Base-by-base conservation (phyloP, 192 early-diverging fungal genomes). In the Neocallimastix lanati region DNA sequence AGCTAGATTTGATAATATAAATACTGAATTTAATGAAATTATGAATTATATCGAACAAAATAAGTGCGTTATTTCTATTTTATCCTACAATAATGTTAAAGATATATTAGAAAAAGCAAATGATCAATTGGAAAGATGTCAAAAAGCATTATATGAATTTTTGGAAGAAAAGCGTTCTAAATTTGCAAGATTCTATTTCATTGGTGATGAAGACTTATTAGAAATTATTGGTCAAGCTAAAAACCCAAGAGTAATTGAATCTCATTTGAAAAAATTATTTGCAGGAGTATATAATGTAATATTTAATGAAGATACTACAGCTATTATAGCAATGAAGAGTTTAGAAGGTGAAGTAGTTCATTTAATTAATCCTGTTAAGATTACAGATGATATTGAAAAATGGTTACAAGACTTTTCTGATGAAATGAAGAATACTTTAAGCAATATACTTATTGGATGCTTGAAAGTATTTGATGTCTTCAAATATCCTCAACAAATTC, bases 131-230 rank as follows among this genome's bases (percentile, higher is more conserved):
- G 88, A 90, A 36, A 58, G 88, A 76, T 90, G 87, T 76, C 88
- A 90, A 80, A 90, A 90, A 78, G 88, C 88, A 16, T 80, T 90
- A 37, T 89, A 90, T 76, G 88, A 90, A 50, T 90, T 88, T 80
- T 78, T 90, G 33, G 88, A 90, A 78, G 78, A 85, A 29, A 90
- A 90, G 78, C 82, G 88, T 30, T 79, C 80, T 1, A 80, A 80
- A 29, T 90, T 90, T 83, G 85, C 88, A 16, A 78, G 88, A 28
- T 90, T 90, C 77, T 90, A 90, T 82, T 90, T 90, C 78, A 82
- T 90, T 76, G 88, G 88, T 1, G 88, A 89, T 78, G 88, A 90
- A 67, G 88, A 90, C 80, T 79, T 90, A 77, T 83, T 90, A 11
- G 88, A 90, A 79, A 90, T 90, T 78, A 80, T 89, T 28, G 88